Conservation (phyloP, 495 filamentous ascomycete species). For the Penicillium psychrofluorescens region DNA sequence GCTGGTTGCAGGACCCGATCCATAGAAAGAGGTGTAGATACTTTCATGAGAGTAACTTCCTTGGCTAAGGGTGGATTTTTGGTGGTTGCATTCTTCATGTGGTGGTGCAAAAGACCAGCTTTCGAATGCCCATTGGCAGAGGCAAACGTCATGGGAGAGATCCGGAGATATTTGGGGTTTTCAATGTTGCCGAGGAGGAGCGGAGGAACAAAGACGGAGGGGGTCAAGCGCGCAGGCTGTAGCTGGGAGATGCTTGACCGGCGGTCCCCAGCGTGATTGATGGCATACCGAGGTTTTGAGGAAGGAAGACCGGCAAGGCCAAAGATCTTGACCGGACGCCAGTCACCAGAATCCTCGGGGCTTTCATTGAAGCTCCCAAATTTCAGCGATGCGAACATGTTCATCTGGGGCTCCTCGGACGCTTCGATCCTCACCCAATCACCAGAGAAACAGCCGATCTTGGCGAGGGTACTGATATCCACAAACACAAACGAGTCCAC, state of each 20-base stretch:
- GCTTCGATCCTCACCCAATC: conserved; percentile 91
- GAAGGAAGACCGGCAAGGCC: conserved; percentile 66
- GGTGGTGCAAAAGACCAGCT: conserved; percentile 27
- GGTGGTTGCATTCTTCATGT: conserved; percentile 41
- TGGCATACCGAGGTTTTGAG: conserved; percentile 43
- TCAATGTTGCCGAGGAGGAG: conserved; percentile 79
- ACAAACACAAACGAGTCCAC: conserved; percentile 86
- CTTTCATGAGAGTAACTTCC: conserved; percentile 83
- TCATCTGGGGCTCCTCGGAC: conserved; percentile 55
- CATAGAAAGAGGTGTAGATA: conserved; percentile 80
- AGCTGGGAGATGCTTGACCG: conserved; percentile 48
- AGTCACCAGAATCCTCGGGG: conserved; percentile 42
- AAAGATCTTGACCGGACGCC: conserved; percentile 80
- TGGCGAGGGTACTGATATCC: conserved; percentile 73
- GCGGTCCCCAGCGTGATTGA: conserved; percentile 38
- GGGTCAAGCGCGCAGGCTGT: conserved; percentile 30
- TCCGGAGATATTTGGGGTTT: conserved; percentile 61
- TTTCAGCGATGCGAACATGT: conserved; percentile 47
- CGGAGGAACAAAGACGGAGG: conserved; percentile 73
- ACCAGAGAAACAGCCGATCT: conserved; percentile 90
- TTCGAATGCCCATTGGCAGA: conserved; percentile 24
- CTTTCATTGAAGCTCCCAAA: conserved; percentile 39
- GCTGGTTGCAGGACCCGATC: conserved; percentile 77
- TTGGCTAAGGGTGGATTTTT: conserved; percentile 77
- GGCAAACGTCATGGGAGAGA: conserved; percentile 54